Percentiles rank a stretch among this genome's conserved stretches.
Evolutionary conservation across 306 rosid genomes (phyloP).

Genomic region (Elaeagnus macrophylla): DNA sequence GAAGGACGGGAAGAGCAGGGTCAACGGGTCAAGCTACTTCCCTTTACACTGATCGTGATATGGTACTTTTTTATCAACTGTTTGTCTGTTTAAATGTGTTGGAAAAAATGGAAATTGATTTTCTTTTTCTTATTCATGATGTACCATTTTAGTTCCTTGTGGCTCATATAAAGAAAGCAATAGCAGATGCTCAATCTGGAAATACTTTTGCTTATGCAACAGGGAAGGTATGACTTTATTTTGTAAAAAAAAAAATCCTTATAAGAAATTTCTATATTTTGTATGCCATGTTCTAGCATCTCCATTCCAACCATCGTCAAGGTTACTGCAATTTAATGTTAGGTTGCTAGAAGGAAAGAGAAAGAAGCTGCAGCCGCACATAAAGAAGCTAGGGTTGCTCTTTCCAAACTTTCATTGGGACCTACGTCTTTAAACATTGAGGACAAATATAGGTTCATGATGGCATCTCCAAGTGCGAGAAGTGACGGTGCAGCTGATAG

Average conservation of each 20-base stretch:
- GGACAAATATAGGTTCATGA: slow-evolving; percentile 79
- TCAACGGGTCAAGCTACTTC: slow-evolving; percentile 74
- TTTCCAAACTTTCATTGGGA: slow-evolving; percentile 46
- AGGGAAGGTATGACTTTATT: slow-evolving; percentile 50
- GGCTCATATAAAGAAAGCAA: slow-evolving; percentile 72
- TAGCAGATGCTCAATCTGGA: slow-evolving; percentile 69
- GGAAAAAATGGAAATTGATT: slow-evolving; percentile 13
- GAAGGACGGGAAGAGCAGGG: slow-evolving; percentile 91
- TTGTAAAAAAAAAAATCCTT: neutral
- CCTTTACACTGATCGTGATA: slow-evolving; percentile 67
- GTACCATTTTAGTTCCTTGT: slow-evolving; percentile 51
- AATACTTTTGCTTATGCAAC: slow-evolving; percentile 55
- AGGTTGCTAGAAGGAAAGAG: slow-evolving; percentile 89
- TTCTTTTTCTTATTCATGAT: slow-evolving; percentile 5
- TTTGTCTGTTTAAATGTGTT: slow-evolving; percentile 4
- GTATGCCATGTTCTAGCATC: neutral
- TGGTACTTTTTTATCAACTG: slow-evolving; percentile 28
- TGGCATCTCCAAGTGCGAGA: slow-evolving; percentile 35
- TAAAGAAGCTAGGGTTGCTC: slow-evolving; percentile 54
- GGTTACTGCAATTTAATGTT: slow-evolving; percentile 11
- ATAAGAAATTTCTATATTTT: neutral
- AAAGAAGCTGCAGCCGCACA: slow-evolving; percentile 78
- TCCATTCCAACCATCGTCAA: neutral
- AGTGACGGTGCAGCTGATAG: slow-evolving; percentile 72
- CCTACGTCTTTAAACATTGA: slow-evolving; percentile 51